Evolutionary conservation across 2,329 filamentous ascomycete genomes (phyloP).

Genomic region (Beauveria scarabaeidicola): DNA sequence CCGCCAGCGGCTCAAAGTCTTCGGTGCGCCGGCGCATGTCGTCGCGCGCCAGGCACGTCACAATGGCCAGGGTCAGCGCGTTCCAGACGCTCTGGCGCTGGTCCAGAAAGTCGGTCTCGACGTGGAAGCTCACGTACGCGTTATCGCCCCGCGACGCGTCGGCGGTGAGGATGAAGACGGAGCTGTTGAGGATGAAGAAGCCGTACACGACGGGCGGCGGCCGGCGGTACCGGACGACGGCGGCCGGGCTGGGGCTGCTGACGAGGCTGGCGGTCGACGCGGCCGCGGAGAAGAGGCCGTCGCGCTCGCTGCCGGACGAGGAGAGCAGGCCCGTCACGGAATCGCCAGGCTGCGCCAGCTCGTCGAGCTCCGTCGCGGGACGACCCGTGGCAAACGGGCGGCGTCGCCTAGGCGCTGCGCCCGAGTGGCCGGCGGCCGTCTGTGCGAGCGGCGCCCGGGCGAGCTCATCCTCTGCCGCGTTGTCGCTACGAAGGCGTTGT

Average conservation of each 20-base stretch:
- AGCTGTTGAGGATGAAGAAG: constrained; percentile 32
- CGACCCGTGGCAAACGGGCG: not conserved
- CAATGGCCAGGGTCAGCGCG: constrained; percentile 33
- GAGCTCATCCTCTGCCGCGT: not conserved
- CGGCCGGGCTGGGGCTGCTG: not conserved
- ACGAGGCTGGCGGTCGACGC: not conserved
- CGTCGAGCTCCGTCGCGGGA: constrained; percentile 11
- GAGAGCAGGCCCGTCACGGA: not conserved
- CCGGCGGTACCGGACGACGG: constrained; percentile 18
- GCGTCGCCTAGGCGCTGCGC: not conserved
- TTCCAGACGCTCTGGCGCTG: constrained; percentile 36
- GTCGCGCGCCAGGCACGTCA: constrained; percentile 32
- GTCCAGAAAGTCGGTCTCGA: constrained; percentile 32
- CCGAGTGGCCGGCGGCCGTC: no score
- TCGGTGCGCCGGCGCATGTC: constrained; percentile 25
- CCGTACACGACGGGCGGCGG: constrained; percentile 34
- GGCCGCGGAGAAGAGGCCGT: constrained; percentile 9
- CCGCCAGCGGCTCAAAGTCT: constrained; percentile 27
- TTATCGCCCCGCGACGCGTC: constrained; percentile 29
- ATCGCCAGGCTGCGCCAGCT: not conserved
- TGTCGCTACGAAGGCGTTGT: not conserved
- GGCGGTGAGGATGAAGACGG: constrained; percentile 31
- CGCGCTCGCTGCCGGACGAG: not conserved
- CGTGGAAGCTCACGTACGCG: constrained; percentile 34
- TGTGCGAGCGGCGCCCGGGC: not conserved